Evolutionary conservation across 768 basidiomycete genomes (phyloP).

Genomic region (Gautieria morchelliformis): DNA sequence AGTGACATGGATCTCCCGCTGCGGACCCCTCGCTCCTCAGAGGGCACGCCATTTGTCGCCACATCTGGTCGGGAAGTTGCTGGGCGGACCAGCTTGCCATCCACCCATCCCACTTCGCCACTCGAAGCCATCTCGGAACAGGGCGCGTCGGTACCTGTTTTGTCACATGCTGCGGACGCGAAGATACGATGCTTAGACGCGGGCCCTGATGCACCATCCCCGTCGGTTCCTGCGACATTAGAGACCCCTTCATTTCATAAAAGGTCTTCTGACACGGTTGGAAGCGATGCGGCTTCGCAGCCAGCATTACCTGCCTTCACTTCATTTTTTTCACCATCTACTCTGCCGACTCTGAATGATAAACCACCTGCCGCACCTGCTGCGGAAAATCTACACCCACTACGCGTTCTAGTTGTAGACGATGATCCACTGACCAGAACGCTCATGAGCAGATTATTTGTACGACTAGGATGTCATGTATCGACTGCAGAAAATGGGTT

Average conservation of each 20-base stretch:
- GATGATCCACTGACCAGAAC: slow-evolving; percentile 75
- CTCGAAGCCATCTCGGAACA: slow-evolving; percentile 63
- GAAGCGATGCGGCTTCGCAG: background rate
- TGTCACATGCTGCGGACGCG: background rate
- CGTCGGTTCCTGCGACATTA: background rate
- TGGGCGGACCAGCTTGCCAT: background rate
- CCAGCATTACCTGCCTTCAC: background rate
- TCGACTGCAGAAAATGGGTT: slow-evolving; percentile 78
- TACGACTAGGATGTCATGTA: slow-evolving; percentile 71
- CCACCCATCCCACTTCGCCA: slow-evolving; percentile 30
- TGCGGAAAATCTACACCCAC: slow-evolving; percentile 16
- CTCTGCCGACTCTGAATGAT: background rate
- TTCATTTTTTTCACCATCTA: background rate
- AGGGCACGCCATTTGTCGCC: background rate
- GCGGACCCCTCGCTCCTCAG: background rate
- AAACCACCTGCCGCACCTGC: background rate
- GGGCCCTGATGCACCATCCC: background rate
- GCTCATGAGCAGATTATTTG: slow-evolving; percentile 70
- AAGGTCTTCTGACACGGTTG: background rate
- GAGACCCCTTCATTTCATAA: background rate
- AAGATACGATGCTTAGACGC: background rate
- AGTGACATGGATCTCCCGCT: background rate
- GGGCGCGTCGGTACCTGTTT: slow-evolving; percentile 21
- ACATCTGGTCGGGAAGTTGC: background rate
- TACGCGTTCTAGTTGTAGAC: slow-evolving; percentile 72